A percentile compares a stretch with the other conserved stretches of the same genome.
Conservation (phyloP, 495 filamentous ascomycete genomes). For the Echria macrotheca region DNA sequence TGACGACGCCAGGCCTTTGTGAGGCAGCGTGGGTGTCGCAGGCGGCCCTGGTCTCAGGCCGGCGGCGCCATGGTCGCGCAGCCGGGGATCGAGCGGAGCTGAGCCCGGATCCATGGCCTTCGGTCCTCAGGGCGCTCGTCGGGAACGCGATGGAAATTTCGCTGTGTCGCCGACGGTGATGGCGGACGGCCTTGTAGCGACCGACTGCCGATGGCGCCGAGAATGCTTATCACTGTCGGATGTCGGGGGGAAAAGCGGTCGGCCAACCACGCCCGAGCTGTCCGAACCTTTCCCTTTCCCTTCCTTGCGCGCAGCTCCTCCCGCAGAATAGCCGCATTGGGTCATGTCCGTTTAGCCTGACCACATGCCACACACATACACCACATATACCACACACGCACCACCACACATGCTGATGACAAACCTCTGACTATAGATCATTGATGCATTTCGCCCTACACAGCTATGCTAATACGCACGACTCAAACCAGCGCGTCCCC, state of each 20-base stretch:
- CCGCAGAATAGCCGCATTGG: not conserved
- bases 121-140: not conserved
- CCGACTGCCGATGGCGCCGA: constrained; percentile 21
- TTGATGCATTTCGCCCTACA: not conserved
- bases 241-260: constrained; percentile 8
- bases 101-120: constrained; percentile 13
- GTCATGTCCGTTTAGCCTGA: not conserved
- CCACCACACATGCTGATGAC: not conserved
- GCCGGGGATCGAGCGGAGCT: constrained; percentile 18
- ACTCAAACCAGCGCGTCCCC: too few relatives aligned
- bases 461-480: too few relatives aligned
- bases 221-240: constrained; percentile 7
- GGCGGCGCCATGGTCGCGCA: constrained; percentile 7
- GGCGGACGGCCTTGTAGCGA: constrained; percentile 12
- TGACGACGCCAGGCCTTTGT: not conserved
- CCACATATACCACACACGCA: too few relatives aligned
- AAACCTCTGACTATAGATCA: too few relatives aligned
- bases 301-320: too few relatives aligned
- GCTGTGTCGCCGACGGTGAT: constrained; percentile 9
- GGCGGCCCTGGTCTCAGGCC: constrained; percentile 5
- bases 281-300: too few relatives aligned
- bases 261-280: constrained; percentile 1
- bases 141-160: not conserved
- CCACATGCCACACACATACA: too few relatives aligned
- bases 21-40: constrained; percentile 3